These are phyloP conservation scores for Penicillium malachiteum DNA, from an alignment of 495 filamentous ascomycete genomes.

Conservation along the genomic window DNA sequence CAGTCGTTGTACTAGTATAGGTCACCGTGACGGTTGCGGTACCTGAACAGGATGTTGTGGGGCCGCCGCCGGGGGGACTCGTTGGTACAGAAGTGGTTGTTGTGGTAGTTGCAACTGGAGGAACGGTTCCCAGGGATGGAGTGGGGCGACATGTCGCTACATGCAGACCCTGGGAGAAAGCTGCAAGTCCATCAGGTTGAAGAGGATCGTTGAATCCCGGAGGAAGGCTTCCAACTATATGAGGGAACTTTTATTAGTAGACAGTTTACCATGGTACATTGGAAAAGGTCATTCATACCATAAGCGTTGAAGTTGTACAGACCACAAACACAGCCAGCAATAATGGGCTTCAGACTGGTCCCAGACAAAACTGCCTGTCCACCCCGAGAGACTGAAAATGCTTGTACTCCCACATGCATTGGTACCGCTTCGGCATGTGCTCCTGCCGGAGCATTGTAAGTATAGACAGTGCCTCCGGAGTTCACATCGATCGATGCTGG, in stretches of 20 bases:
- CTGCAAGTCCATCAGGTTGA: slow-evolving; percentile 38
- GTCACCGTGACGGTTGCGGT: slow-evolving; percentile 10
- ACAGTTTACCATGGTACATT: not conserved
- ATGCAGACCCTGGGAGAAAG: slow-evolving; percentile 43
- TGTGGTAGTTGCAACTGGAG: slow-evolving; percentile 20
- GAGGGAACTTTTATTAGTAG: not conserved
- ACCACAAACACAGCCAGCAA: slow-evolving; percentile 41
- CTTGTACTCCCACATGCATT: slow-evolving; percentile 53
- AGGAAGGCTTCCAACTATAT: slow-evolving; percentile 45
- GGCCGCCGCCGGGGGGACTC: not conserved
- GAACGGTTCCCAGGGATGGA: slow-evolving; percentile 38
- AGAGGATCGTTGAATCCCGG: slow-evolving; percentile 40
- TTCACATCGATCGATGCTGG: slow-evolving; percentile 45
- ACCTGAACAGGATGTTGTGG: slow-evolving; percentile 2
- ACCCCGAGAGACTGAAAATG: slow-evolving; percentile 46
- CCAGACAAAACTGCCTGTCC: slow-evolving; percentile 48
- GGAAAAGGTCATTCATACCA: slow-evolving; percentile 19
- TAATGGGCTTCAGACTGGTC: slow-evolving; percentile 45
- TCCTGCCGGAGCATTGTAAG: slow-evolving; percentile 44
- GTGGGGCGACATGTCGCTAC: slow-evolving; percentile 45
- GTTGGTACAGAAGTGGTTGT: slow-evolving; percentile 5
- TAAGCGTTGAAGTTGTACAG: slow-evolving; percentile 62
- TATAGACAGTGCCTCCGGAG: slow-evolving; percentile 39
- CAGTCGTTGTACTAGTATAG: slow-evolving; percentile 12
- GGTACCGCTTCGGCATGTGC: slow-evolving; percentile 44